Evolutionary conservation across 2,329 filamentous ascomycete genomes (phyloP), one percentile per base, ranked within the genome.

Genomic region (Colletotrichum higginsianum): DNA sequence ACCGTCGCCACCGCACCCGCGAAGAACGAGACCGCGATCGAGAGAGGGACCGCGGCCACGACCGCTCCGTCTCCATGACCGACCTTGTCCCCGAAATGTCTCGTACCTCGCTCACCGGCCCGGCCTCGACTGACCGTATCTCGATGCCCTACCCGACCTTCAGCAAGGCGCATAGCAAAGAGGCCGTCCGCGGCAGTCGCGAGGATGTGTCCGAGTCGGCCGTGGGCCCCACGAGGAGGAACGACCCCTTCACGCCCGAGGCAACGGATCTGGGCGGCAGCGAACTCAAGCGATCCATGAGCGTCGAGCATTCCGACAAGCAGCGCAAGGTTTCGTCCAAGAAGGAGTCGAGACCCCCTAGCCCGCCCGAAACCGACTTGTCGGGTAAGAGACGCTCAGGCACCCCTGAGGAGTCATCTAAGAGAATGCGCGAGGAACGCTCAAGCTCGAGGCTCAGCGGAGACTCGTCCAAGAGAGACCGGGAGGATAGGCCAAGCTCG

Each of bases 121-220:
- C 67, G 16, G 79, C 82, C 55, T 83, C 80, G 71, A 79, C 77
- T 61, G 84, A 87, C 64, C 86, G 86, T 38, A 79, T 85, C 44
- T 88, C 87, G 73, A 79, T 93, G 52, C 92, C 94, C 8, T 97
- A 98, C 79, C 94, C 95, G 2, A 87, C 88, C 13, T 94, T 97
- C 82, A 96, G 93, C 83, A 98, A 97, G 83, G 93, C 93, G 15
- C 94, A 97, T 81, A 97, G 94, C 86, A 96, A 95, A 81, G 96
- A 98, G 83, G 90, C 91, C 55, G 89, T 98, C 65, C 87, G 90
- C 74, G 91, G 90, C 78, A 91, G 90, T 78, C 85, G 85, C 63
- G 88, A 91, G 56, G 86, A 89, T 64, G 75, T 88, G 60, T 79
- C 82, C 30, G 75, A 76, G 50, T 78, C 77, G 60, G 68, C 52